A percentile compares a stretch with the other conserved stretches of the same genome.
These are phyloP conservation scores for Blastobotrys serpentis DNA, from an alignment of 1,139 yeast species.

Conservation along the genomic window DNA sequence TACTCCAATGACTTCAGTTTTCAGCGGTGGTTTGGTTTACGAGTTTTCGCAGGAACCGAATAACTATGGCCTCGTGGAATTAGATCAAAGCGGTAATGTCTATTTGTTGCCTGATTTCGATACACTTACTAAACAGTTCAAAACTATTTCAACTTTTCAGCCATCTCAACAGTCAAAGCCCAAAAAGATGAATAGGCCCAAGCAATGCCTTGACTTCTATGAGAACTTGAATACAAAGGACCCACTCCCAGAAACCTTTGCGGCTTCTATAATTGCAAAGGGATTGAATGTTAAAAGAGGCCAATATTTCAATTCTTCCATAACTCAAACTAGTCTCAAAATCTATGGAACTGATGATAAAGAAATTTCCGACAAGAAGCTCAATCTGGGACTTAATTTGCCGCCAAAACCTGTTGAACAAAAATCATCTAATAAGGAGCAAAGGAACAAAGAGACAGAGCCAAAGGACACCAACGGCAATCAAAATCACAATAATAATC, in stretches of 20 bases:
- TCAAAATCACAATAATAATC: not conserved
- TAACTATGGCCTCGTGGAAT: constrained; percentile 79
- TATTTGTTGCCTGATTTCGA: constrained; percentile 35
- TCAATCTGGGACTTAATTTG: constrained; percentile 17
- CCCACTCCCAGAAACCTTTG: constrained; percentile 33
- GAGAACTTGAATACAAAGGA: constrained; percentile 31
- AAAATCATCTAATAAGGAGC: not conserved
- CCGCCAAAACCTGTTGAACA: not conserved
- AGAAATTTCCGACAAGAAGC: constrained; percentile 48
- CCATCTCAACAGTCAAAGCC: constrained; percentile 21
- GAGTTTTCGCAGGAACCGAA: constrained; percentile 88
- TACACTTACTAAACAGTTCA: constrained; percentile 30
- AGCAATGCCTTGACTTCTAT: constrained; percentile 31
- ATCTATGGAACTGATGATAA: constrained; percentile 53
- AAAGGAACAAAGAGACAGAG: no score
- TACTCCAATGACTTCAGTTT: constrained; percentile 53
- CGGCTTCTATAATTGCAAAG: constrained; percentile 27
- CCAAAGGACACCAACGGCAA: not conserved
- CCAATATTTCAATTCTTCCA: constrained; percentile 41
- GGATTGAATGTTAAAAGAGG: constrained; percentile 45
- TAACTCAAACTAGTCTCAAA: constrained; percentile 44
- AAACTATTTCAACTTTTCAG: constrained; percentile 17
- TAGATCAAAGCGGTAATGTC: constrained; percentile 57
- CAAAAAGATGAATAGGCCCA: constrained; percentile 23
- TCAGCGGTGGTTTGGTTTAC: constrained; percentile 86